phyloP scores from a whole-genome alignment of 495 filamentous ascomycete genomes.

The Penicillium nucicola region DNA sequence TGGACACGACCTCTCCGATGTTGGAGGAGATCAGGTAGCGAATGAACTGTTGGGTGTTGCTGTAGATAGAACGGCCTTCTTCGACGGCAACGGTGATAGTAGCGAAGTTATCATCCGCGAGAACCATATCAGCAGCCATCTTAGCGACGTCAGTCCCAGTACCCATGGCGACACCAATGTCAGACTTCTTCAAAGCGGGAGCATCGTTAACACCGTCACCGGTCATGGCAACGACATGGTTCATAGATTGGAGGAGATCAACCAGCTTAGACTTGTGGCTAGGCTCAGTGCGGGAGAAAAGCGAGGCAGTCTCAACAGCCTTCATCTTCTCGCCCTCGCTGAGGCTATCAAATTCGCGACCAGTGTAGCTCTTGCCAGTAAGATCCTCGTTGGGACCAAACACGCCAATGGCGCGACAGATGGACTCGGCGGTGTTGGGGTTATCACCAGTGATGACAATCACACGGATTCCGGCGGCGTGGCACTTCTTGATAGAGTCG shows the following conservation, averaged over 20 bases:
- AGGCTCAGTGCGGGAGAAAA: constrained; percentile 98
- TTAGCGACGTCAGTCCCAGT: constrained; percentile 97
- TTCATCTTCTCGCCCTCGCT: constrained; percentile 73
- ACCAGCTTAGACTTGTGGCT: constrained; percentile 94
- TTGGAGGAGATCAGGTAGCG: constrained; percentile 98
- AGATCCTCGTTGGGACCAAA: constrained; percentile 82
- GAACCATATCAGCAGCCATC: constrained; percentile 96
- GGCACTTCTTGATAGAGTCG: constrained; percentile 81
- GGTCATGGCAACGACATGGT: constrained; percentile 98
- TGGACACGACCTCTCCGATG: constrained; percentile 98
- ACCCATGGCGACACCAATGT: constrained; percentile 99
- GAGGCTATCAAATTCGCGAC: constrained; percentile 88
- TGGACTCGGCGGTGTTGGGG: constrained; percentile 93
- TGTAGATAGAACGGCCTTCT: constrained; percentile 97
- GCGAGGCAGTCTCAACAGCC: constrained; percentile 78
- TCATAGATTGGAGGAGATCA: constrained; percentile 87
- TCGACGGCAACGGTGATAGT: constrained; percentile 96
- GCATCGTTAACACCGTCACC: constrained; percentile 99
- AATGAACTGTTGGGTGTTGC: constrained; percentile 99
- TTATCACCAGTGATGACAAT: constrained; percentile 99
- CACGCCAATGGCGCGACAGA: constrained; percentile 94
- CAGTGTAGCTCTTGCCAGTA: constrained; percentile 89
- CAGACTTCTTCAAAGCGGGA: constrained; percentile 95
- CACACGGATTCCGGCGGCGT: constrained; percentile 89
- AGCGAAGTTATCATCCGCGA: constrained; percentile 98